Conservation (phyloP, 2,329 filamentous ascomycete genomes). For the Verruconis gallopava region DNA sequence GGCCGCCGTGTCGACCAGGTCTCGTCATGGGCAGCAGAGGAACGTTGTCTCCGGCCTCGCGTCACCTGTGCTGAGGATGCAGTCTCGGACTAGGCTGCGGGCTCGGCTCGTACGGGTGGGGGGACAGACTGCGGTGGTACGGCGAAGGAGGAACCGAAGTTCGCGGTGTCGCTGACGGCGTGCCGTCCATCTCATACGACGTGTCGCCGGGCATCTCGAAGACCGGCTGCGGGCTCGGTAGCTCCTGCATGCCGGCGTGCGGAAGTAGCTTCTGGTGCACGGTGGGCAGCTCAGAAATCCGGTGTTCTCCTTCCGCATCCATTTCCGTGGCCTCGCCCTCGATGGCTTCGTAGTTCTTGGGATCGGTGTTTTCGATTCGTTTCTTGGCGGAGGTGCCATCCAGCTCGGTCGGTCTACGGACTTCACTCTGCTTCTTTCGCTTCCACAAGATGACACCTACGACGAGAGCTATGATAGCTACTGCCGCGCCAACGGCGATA, state of each 20-base stretch:
- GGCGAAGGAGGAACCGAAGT: too few relatives aligned
- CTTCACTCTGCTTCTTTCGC: neutral
- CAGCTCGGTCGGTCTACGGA: neutral
- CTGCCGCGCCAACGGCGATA: slow-evolving; percentile 10
- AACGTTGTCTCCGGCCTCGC: slow-evolving; percentile 5
- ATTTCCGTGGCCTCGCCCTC: slow-evolving; percentile 5
- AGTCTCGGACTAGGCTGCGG: neutral
- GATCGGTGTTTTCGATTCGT: neutral
- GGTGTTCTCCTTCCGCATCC: slow-evolving; percentile 5
- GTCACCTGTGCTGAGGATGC: slow-evolving; percentile 2
- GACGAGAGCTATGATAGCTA: neutral
- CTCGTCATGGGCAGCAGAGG: slow-evolving; percentile 1
- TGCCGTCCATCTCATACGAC: slow-evolving; percentile 5
- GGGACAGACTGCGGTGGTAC: neutral
- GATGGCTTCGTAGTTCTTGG: neutral
- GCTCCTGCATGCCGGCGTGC: neutral
- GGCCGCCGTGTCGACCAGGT: neutral
- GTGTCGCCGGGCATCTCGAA: slow-evolving; percentile 1
- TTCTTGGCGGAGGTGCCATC: neutral
- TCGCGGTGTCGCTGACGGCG: neutral
- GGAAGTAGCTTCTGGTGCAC: slow-evolving; percentile 2
- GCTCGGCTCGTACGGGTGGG: neutral
- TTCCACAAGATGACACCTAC: slow-evolving; percentile 7
- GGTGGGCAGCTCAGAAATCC: slow-evolving; percentile 4
- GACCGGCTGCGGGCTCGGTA: neutral